A percentile compares a stretch with the other conserved stretches of the same genome.
Conservation (phyloP, 371 early-diverging fungal species). For the Lichtheimia hyalospora region DNA sequence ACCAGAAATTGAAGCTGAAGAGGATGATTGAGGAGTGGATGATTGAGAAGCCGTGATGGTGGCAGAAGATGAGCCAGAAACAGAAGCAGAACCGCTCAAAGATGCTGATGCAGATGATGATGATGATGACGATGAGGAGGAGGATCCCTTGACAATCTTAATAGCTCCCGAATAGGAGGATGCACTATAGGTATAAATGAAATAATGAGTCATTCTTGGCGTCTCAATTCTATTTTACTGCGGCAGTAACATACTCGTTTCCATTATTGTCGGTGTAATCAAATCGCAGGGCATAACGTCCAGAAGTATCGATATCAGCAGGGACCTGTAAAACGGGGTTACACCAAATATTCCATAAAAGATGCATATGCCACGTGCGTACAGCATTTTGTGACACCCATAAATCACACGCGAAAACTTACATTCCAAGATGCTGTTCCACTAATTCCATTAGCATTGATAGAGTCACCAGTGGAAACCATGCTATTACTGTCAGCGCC, state of each 20-base stretch:
- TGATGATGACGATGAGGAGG: background rate
- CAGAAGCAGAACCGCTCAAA: background rate
- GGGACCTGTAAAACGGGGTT: slow-evolving; percentile 1
- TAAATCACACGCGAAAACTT: background rate
- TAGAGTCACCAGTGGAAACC: slow-evolving; percentile 9
- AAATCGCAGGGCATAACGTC: background rate
- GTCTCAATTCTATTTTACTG: background rate
- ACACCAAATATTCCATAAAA: background rate
- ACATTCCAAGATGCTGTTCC: slow-evolving; percentile 10
- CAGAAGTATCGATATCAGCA: background rate
- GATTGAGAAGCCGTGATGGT: background rate
- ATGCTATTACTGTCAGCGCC: slow-evolving; percentile 11
- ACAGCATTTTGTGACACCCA: background rate
- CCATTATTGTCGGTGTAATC: slow-evolving; percentile 1
- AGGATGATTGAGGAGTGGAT: too few relatives aligned
- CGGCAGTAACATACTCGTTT: background rate
- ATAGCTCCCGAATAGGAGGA: background rate
- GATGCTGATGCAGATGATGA: background rate
- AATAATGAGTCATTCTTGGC: background rate
- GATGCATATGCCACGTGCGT: background rate
- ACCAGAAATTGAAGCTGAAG: background rate
- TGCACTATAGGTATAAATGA: background rate
- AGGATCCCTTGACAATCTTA: background rate
- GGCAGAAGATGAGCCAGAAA: background rate
- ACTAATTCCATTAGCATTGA: slow-evolving; percentile 12